Conservation (phyloP, 2,329 filamentous ascomycete species). For the Aspergillus tubingensis region DNA sequence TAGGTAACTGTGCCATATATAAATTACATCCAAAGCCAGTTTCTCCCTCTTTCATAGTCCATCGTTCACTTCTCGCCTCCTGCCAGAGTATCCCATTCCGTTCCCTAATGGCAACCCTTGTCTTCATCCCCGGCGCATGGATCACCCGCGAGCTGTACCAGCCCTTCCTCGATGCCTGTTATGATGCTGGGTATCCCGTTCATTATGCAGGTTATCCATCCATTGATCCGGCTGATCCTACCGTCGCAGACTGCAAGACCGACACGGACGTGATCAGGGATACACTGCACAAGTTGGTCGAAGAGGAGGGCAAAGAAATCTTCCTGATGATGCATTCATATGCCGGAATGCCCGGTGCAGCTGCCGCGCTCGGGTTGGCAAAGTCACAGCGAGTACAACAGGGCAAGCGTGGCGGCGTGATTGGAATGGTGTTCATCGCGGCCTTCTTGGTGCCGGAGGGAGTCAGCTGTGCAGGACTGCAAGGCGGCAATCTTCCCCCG, state of each 20-base stretch:
- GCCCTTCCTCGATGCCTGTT: conserved; percentile 33
- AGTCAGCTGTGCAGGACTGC: conserved; percentile 23
- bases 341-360: conserved; percentile 32
- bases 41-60: too few species aligned
- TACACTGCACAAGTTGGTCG: conserved; percentile 17
- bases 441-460: conserved; percentile 43
- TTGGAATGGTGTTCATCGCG: conserved; percentile 35
- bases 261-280: conserved; percentile 37
- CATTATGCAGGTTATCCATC: conserved; percentile 32
- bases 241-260: conserved; percentile 30
- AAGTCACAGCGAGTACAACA: conserved; percentile 26
- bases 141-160: conserved; percentile 37
- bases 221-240: conserved; percentile 27
- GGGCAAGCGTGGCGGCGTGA: conserved; percentile 33
- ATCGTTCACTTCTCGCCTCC: too few species aligned
- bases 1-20: neutral
- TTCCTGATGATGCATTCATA: conserved; percentile 37
- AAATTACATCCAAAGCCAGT: neutral
- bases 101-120: conserved; percentile 22
- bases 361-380: conserved; percentile 29
- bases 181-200: conserved; percentile 32
- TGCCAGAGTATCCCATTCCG: too few species aligned
- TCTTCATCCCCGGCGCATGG: conserved; percentile 47
- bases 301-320: conserved; percentile 28
- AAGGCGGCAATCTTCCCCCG: conserved; percentile 25